These are phyloP conservation scores for Lichtheimia ramosa DNA, from an alignment of 371 early-diverging fungal species.

Conservation along the genomic window DNA sequence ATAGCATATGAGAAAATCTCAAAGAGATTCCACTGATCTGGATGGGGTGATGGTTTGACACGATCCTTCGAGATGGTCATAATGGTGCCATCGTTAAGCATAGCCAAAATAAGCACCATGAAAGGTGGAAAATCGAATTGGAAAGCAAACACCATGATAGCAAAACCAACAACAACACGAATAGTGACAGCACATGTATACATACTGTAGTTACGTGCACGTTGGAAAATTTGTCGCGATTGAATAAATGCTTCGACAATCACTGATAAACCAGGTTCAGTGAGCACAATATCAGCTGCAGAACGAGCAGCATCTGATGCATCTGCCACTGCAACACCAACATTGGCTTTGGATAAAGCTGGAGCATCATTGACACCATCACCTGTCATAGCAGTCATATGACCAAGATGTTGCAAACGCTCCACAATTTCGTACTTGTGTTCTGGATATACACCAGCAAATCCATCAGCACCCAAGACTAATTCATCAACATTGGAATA, in stretches of 20 bases:
- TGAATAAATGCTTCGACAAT: slow-evolving; percentile 67
- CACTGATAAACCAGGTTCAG: slow-evolving; percentile 75
- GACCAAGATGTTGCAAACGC: slow-evolving; percentile 80
- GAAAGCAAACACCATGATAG: slow-evolving; percentile 58
- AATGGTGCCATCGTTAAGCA: slow-evolving; percentile 64
- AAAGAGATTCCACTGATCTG: slow-evolving; percentile 58
- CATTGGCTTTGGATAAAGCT: slow-evolving; percentile 87
- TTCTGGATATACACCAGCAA: slow-evolving; percentile 93
- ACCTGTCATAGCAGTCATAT: slow-evolving; percentile 91
- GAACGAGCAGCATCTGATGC: slow-evolving; percentile 77
- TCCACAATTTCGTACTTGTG: slow-evolving; percentile 94
- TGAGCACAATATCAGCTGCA: slow-evolving; percentile 78
- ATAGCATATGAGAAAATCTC: slow-evolving; percentile 60
- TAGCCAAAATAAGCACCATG: slow-evolving; percentile 63
- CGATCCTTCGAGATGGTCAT: slow-evolving; percentile 64
- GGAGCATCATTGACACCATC: slow-evolving; percentile 98
- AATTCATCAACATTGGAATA: slow-evolving; percentile 77
- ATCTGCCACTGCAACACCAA: slow-evolving; percentile 84
- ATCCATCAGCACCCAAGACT: slow-evolving; percentile 79
- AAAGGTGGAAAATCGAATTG: slow-evolving; percentile 64
- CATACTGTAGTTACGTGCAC: slow-evolving; percentile 64
- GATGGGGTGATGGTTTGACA: slow-evolving; percentile 56
- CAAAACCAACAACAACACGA: slow-evolving; percentile 64
- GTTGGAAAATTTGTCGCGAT: slow-evolving; percentile 73
- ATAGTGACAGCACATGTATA: slow-evolving; percentile 65